Conservation (phyloP, 495 filamentous ascomycete genomes). For the Pyrenopolyporus hunteri region DNA sequence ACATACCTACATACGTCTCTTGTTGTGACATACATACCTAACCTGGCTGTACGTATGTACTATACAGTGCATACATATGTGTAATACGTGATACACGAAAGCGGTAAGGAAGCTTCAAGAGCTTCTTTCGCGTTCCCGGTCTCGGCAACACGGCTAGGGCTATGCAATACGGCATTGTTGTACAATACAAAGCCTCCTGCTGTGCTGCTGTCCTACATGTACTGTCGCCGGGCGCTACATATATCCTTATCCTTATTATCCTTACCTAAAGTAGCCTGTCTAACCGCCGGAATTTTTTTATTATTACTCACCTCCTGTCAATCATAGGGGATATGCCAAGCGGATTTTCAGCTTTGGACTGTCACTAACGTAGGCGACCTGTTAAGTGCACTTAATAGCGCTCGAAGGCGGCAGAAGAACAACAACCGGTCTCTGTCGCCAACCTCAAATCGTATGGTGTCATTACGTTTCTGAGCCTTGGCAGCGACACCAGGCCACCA, state of each 20-base stretch:
- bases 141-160: conserved; percentile 30
- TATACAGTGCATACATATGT: too few relatives aligned
- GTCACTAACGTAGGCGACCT: background rate
- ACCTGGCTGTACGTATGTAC: too few relatives aligned
- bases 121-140: conserved; percentile 25
- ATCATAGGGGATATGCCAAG: background rate
- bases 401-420: conserved; percentile 16
- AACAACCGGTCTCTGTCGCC: conserved; percentile 30
- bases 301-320: conserved; percentile 5
- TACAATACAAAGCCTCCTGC: too few relatives aligned
- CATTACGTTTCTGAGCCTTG: conserved; percentile 23
- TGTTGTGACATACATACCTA: too few relatives aligned
- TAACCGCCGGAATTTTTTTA: conserved; percentile 16
- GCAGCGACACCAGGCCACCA: conserved; percentile 19
- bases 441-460: conserved; percentile 39
- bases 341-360: background rate
- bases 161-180: conserved; percentile 9
- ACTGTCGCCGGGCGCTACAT: conserved; percentile 1
- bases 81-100: background rate
- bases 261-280: background rate
- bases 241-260: background rate
- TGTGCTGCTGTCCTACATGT: too few relatives aligned
- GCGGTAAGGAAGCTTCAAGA: conserved; percentile 28
- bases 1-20: too few relatives aligned
- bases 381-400: conserved; percentile 24